A percentile compares a stretch with the other conserved stretches of the same genome.
Conservation (phyloP, 2,329 filamentous ascomycete genomes). For the Alternaria triticimaculans region DNA sequence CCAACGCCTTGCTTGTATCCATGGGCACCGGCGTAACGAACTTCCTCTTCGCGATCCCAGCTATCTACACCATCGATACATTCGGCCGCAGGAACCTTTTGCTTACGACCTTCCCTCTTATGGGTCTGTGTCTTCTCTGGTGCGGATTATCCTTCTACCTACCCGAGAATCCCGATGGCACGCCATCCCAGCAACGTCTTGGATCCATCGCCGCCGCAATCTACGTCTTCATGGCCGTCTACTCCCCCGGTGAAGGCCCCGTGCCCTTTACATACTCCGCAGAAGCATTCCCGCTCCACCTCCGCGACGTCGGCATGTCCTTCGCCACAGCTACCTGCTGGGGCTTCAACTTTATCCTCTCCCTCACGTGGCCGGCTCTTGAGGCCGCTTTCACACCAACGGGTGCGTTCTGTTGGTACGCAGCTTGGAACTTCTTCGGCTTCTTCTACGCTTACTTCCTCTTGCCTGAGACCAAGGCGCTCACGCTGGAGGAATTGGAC, state of each 20-base stretch:
- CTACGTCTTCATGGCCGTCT: conserved; percentile 53
- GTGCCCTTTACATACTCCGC: conserved; percentile 50
- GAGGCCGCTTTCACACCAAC: conserved; percentile 56
- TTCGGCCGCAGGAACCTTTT: conserved; percentile 54
- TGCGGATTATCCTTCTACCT: conserved; percentile 40
- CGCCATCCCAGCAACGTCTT: conserved; percentile 26
- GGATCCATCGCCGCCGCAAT: conserved; percentile 43
- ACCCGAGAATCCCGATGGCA: conserved; percentile 17
- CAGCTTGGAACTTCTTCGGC: conserved; percentile 61
- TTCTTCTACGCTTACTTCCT: conserved; percentile 51
- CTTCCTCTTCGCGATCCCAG: conserved; percentile 54
- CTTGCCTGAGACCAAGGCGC: conserved; percentile 40
- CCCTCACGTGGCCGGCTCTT: conserved; percentile 62
- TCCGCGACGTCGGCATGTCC: conserved; percentile 52
- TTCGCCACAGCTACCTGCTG: conserved; percentile 62
- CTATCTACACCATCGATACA: conserved; percentile 54
- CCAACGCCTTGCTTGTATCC: conserved; percentile 48
- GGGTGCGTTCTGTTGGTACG: conserved; percentile 64
- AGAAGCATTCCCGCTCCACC: conserved; percentile 54
- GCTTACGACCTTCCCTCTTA: conserved; percentile 56
- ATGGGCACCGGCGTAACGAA: conserved; percentile 56
- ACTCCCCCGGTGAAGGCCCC: conserved; percentile 39
- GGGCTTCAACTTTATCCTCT: conserved; percentile 64
- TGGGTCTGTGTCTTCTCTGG: conserved; percentile 50
- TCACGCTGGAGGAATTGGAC: conserved; percentile 40